Percentiles rank a stretch among this genome's conserved stretches.
These are phyloP conservation scores for Tylopilus cervinicoccineus DNA, from an alignment of 768 basidiomycete genomes.

Conservation along the genomic window DNA sequence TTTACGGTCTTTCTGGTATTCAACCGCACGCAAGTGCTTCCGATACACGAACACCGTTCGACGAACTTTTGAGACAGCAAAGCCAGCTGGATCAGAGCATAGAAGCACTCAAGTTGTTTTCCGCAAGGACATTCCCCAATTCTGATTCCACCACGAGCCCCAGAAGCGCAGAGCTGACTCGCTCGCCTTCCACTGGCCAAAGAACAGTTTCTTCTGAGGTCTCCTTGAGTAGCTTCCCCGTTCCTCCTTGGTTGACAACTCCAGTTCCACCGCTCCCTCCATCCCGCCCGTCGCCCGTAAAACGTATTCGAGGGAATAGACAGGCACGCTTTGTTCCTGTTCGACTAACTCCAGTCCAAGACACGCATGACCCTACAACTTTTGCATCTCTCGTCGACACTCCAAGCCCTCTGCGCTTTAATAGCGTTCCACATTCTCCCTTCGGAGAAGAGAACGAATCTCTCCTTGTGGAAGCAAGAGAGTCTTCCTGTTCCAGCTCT, in stretches of 20 bases:
- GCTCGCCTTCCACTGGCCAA: slow-evolving; percentile 24
- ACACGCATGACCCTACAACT: slow-evolving; percentile 18
- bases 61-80: slow-evolving; percentile 56
- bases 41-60: slow-evolving; percentile 37
- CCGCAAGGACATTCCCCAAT: slow-evolving; percentile 24
- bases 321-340: slow-evolving; percentile 15
- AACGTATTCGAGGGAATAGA: slow-evolving; percentile 22
- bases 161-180: slow-evolving; percentile 11
- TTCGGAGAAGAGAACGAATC: slow-evolving; percentile 10
- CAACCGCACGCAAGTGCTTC: slow-evolving; percentile 4
- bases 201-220: slow-evolving; percentile 43
- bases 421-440: slow-evolving; percentile 18
- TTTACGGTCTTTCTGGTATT: slow-evolving; percentile 44
- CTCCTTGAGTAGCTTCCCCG: slow-evolving; percentile 68
- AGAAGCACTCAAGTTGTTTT: slow-evolving; percentile 49
- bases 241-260: slow-evolving; percentile 44
- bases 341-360: slow-evolving; percentile 3
- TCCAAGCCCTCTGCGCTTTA: slow-evolving; percentile 12
- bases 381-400: slow-evolving; percentile 22
- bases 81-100: slow-evolving; percentile 63
- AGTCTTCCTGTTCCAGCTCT: slow-evolving; percentile 34
- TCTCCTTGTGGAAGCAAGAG: slow-evolving; percentile 12
- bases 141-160: slow-evolving; percentile 30
- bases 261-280: slow-evolving; percentile 18
- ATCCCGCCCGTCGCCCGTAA: slow-evolving; percentile 6